Conservation (phyloP, 2,329 filamentous ascomycete genomes). For the Ceratocystis colombiana region DNA sequence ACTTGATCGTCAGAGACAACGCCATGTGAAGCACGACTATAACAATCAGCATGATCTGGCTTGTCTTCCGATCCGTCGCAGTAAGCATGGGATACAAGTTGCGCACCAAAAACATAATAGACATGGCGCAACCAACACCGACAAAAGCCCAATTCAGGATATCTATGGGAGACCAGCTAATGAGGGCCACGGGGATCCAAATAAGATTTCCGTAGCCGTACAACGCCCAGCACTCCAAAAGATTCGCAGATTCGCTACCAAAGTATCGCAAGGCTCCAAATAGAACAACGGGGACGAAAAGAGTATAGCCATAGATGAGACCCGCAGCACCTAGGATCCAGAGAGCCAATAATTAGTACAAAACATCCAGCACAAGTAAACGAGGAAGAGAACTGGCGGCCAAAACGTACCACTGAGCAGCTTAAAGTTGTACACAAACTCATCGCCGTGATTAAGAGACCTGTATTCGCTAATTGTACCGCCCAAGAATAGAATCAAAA, state of each 20-base stretch:
- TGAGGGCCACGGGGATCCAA: constrained; percentile 88
- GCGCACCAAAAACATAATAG: constrained; percentile 71
- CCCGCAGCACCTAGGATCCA: constrained; percentile 60
- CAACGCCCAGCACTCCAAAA: constrained; percentile 89
- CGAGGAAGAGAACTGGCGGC: not conserved
- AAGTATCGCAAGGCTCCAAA: constrained; percentile 92
- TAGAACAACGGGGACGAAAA: constrained; percentile 70
- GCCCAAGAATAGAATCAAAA: constrained; percentile 88
- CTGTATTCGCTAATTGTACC: constrained; percentile 92
- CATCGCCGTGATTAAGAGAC: constrained; percentile 53
- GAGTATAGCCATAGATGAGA: constrained; percentile 89
- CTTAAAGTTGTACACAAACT: constrained; percentile 86
- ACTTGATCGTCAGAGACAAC: constrained; percentile 88
- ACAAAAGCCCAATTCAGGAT: constrained; percentile 93
- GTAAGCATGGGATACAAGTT: constrained; percentile 87
- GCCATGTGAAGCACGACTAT: constrained; percentile 80
- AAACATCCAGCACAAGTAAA: not conserved
- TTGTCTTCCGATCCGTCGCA: constrained; percentile 84
- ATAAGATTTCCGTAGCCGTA: constrained; percentile 96
- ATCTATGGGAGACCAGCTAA: constrained; percentile 78
- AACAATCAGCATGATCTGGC: constrained; percentile 73
- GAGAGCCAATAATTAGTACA: not conserved
- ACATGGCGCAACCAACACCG: constrained; percentile 70
- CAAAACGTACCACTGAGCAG: constrained; percentile 61
- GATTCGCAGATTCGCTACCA: constrained; percentile 81